phyloP scores from a whole-genome alignment of 2,329 filamentous ascomycete species.

The Lizonia empirigonia region DNA sequence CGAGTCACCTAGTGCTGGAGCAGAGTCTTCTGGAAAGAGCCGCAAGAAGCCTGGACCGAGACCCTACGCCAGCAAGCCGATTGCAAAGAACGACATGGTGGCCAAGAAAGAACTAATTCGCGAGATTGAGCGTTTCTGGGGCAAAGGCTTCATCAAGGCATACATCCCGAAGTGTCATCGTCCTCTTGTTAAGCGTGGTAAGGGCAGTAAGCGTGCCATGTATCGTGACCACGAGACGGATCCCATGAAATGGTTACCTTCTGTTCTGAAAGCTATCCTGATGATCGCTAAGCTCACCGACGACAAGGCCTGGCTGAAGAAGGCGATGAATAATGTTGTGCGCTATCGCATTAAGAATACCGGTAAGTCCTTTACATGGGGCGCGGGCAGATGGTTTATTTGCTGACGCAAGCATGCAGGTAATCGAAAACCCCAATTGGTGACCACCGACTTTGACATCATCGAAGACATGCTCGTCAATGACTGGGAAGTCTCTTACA shows the following conservation, averaged over 20 bases:
- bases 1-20: conserved; percentile 3
- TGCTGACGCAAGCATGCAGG: conserved; percentile 8
- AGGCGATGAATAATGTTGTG: conserved; percentile 36
- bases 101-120: conserved; percentile 33
- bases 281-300: conserved; percentile 31
- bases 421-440: conserved; percentile 41
- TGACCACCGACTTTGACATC: conserved; percentile 41
- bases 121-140: conserved; percentile 38
- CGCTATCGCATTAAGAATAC: conserved; percentile 40
- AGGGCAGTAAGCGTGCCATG: conserved; percentile 22
- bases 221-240: conserved; percentile 32
- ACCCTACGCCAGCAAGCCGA: conserved; percentile 22
- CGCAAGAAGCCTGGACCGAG: conserved; percentile 28
- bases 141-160: conserved; percentile 32
- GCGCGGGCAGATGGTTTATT: not conserved
- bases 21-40: conserved; percentile 6
- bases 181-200: conserved; percentile 31
- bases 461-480: conserved; percentile 41
- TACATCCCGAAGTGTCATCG: conserved; percentile 41
- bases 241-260: conserved; percentile 39
- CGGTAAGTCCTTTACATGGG: not conserved
- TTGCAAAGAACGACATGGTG: conserved; percentile 34
- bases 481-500: conserved; percentile 28
- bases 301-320: conserved; percentile 30
- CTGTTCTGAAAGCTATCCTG: conserved; percentile 36